Evolutionary conservation across 768 basidiomycete genomes (phyloP), one percentile per base, ranked within the genome.

Genomic region (Cubamyces lactineus): DNA sequence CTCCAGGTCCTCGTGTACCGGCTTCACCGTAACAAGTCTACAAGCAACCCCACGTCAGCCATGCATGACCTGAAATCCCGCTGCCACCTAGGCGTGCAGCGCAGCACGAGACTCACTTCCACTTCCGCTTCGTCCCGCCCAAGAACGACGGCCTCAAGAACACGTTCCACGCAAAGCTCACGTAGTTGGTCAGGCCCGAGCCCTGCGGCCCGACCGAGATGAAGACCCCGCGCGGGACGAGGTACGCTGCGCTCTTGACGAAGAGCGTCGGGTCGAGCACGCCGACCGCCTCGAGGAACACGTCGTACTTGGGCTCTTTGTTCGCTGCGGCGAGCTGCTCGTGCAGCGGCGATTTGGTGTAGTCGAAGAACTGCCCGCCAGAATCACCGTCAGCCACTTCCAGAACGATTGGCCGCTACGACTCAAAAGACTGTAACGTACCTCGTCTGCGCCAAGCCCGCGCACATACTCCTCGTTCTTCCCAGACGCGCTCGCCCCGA

Each of bases 361-460:
- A 89, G 69, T 89, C 87, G 19, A 88, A 77, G 66, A 90, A 84
- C 78, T 61, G 47, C 46, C 12, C 42, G 53, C 30, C 41, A 34
- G 6, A 11, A 1, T 7, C 34, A 34, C 2, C 42, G 40, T 42
- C 46, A 38, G 23, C 40, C 23, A 40, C 26, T n/a, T 19, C n/a
- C 28, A 28, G 28, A 7, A 7, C 28, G 28, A 53, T 28, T 23
- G 23, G 23, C 16, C 39, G 24, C 9, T 40, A 8, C 26, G 13
- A 19, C 23, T 28, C 4, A 15, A 39, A 3, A 9, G 16, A 6
- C 38, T 7, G 17, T 24, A 16, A 47, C 78, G 19, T 57, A 85
- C 86, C 74, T 86, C 80, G 54, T 91, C 91, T 2, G 86, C 90
- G 23, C 91, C 91, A 30, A 86, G 66, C 1, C 67, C 66, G 11